These are phyloP conservation scores for Dictyostelium purpureum DNA, from an alignment of 78 protist species.

Conservation along the genomic window DNA sequence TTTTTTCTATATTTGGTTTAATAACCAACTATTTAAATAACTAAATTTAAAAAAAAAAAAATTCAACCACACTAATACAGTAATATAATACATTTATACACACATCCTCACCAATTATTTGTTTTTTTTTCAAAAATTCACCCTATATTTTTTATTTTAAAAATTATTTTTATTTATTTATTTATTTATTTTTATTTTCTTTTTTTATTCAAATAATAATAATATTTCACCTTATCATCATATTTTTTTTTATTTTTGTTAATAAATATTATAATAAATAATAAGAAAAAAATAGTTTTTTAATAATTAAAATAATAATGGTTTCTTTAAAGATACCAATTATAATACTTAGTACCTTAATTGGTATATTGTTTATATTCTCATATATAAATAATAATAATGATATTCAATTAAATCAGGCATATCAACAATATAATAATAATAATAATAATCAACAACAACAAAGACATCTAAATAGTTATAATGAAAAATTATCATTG, in stretches of 20 bases:
- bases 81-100: no score
- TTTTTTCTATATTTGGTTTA: no score
- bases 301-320: background rate
- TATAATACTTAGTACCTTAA: background rate
- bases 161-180: no score
- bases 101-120: no score
- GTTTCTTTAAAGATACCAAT: slow-evolving; percentile 6
- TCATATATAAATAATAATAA: background rate
- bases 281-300: background rate
- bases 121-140: no score
- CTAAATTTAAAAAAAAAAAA: no score
- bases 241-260: no score
- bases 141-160: no score
- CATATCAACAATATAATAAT: background rate
- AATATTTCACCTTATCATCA: background rate
- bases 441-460: background rate
- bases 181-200: no score
- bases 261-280: background rate
- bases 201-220: no score
- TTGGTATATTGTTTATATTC: background rate
- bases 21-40: no score
- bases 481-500: background rate
- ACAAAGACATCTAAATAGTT: background rate
- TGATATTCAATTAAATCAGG: background rate
- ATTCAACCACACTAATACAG: no score